Evolutionary conservation across 768 basidiomycete genomes (phyloP).

Genomic region (Panus rudis): DNA sequence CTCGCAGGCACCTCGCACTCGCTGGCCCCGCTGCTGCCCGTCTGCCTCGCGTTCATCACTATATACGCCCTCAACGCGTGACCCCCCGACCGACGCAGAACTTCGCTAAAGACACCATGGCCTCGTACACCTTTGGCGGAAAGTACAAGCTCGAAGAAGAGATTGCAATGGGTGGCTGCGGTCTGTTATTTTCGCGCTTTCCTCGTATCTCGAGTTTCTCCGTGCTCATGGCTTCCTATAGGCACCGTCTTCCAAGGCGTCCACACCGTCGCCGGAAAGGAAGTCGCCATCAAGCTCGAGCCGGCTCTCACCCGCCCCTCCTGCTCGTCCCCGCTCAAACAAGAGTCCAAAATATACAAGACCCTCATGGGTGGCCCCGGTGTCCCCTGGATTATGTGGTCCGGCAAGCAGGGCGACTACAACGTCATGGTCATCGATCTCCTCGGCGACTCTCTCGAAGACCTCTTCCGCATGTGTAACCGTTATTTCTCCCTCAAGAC

Average conservation of each 20-base stretch:
- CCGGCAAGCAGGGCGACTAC: constrained; percentile 85
- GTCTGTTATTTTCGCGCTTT: constrained; percentile 25
- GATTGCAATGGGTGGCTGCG: constrained; percentile 76
- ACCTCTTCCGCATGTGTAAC: constrained; percentile 85
- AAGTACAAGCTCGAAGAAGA: constrained; percentile 76
- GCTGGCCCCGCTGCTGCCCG: background rate
- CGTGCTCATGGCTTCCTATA: constrained; percentile 16
- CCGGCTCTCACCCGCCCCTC: constrained; percentile 44
- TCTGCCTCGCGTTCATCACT: background rate
- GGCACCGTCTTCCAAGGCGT: constrained; percentile 75
- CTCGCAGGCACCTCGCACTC: no score
- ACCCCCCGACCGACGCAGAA: no score
- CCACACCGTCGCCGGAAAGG: constrained; percentile 75
- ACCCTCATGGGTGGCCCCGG: constrained; percentile 83
- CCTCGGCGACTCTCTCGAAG: constrained; percentile 83
- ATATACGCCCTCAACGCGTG: no score
- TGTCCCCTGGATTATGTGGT: constrained; percentile 90
- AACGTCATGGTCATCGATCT: constrained; percentile 98
- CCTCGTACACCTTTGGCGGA: constrained; percentile 56
- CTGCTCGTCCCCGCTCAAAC: constrained; percentile 55
- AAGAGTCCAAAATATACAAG: constrained; percentile 90
- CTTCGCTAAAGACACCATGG: no score
- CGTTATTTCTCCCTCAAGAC: constrained; percentile 93
- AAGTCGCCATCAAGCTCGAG: constrained; percentile 80
- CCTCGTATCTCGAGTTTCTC: background rate